phyloP scores from a whole-genome alignment of 208 protist genomes.

The Trypanosoma melophagium region DNA sequence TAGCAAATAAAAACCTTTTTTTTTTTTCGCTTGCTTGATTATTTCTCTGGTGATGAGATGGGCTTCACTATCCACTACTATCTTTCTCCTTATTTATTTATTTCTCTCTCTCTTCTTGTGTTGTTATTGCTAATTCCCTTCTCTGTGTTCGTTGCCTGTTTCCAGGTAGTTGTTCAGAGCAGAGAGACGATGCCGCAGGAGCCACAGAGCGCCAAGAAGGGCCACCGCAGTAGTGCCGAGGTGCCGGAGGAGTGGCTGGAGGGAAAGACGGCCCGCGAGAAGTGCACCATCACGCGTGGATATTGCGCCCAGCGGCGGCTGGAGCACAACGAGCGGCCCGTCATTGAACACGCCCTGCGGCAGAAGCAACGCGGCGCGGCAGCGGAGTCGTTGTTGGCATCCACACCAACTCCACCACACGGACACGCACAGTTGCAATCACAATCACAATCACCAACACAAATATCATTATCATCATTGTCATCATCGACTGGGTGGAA shows the following conservation, averaged over 20 bases:
- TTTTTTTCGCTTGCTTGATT: no score
- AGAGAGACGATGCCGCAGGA: neutral
- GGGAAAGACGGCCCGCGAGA: slow-evolving; percentile 41
- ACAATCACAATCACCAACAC: neutral
- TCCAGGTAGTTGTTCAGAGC: no score
- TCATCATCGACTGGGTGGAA: no score
- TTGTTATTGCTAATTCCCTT: no score
- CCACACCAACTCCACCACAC: neutral
- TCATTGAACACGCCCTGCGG: slow-evolving; percentile 48
- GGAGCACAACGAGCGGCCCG: slow-evolving; percentile 71
- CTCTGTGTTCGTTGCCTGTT: no score
- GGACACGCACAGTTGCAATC: neutral
- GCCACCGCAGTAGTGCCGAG: neutral
- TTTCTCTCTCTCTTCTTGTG: no score
- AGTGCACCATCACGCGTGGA: slow-evolving; percentile 43
- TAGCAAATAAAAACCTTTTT: no score
- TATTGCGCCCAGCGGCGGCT: slow-evolving; percentile 59
- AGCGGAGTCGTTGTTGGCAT: neutral
- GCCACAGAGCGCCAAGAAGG: neutral
- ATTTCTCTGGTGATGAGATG: no score
- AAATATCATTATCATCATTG: no score
- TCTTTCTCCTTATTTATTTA: no score
- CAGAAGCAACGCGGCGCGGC: slow-evolving; percentile 21
- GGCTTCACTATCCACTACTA: no score
- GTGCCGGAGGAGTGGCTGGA: slow-evolving; percentile 56